Percentiles rank a stretch among this genome's conserved stretches.
Conservation (phyloP, 2,329 filamentous ascomycete species). For the Trichophaea hybrida region DNA sequence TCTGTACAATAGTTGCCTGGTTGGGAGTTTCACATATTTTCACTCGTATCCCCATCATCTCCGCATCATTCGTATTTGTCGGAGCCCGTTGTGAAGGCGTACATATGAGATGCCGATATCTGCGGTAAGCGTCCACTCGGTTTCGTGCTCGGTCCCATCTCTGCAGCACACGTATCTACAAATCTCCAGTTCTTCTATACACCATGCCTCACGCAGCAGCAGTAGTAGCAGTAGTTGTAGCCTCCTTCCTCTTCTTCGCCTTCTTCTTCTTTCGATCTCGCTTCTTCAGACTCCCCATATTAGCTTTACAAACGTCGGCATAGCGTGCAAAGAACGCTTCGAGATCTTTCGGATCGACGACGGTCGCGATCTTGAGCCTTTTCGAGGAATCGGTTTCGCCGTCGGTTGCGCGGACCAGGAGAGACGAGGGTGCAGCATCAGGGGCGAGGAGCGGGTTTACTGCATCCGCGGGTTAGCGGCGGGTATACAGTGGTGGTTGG, state of each 20-base stretch:
- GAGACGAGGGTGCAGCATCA: conserved; percentile 46
- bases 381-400: conserved; percentile 44
- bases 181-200: not conserved
- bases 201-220: not conserved
- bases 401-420: conserved; percentile 74
- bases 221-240: not conserved
- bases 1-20: too few relatives aligned
- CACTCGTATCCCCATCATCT: not conserved
- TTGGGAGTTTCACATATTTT: too few relatives aligned
- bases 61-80: not conserved
- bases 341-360: conserved; percentile 61
- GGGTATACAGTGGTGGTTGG: not conserved
- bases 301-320: conserved; percentile 77
- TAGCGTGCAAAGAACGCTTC: conserved; percentile 73
- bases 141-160: not conserved
- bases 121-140: too few relatives aligned
- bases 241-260: conserved; percentile 63
- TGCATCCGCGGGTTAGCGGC: not conserved
- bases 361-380: conserved; percentile 60
- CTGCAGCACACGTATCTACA: not conserved
- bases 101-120: too few relatives aligned
- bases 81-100: not conserved
- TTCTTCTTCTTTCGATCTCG: conserved; percentile 77
- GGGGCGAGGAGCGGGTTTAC: conserved; percentile 39
- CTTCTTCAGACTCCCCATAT: conserved; percentile 84